Base-by-base conservation (phyloP, 768 basidiomycete genomes). In the Boletus insuetus region DNA sequence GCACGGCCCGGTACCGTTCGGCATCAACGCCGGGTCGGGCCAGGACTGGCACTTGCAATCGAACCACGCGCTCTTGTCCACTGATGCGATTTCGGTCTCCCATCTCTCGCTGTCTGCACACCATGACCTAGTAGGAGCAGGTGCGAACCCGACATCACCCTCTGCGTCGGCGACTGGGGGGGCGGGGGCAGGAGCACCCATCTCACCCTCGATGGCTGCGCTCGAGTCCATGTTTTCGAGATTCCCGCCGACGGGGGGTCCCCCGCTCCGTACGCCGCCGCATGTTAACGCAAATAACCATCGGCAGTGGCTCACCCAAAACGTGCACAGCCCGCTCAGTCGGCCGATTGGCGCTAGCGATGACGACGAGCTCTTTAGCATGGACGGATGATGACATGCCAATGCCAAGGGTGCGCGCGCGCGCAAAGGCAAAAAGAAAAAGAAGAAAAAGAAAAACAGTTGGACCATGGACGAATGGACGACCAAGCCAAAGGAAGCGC, bases 291-390 rank as follows among this genome's bases (percentile, higher is more conserved):
- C 12, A 8, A 63, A 52, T 51, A 58, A 13, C 45, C 57, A 41
- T 46, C 67, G 77, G 38, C 67, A 66, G 51, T 80, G 73, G 71
- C 70, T 76, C 42, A 47, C 65, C 10, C 62, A 72, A 48, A 66
- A 66, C 46, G 73, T 79, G 41, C 67, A 79, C 62, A 87, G 86
- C 65, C 86, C 86, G 49, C 72, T 87, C 53, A 82, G 83, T 62
- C 74, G 81, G 51, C 83, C 85, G 4, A 82, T 78, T n/a, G n/a
- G 38, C 17, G 38, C 34, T 12, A 75, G 75, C 34, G 82, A 77
- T 54, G 78, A 87, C 56, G 86, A 87, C 65, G 87, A 86, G 64
- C 69, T 90, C 66, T 91, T 91, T 67, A 77, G 76, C 63, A 84
- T 89, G 83, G 87, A 89, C 58, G 75, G 75, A 50, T 79, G 65